These are phyloP conservation scores for Climacium dendroides DNA, from an alignment of 225 moss, liverwort and hornwort species.

Conservation along the genomic window DNA sequence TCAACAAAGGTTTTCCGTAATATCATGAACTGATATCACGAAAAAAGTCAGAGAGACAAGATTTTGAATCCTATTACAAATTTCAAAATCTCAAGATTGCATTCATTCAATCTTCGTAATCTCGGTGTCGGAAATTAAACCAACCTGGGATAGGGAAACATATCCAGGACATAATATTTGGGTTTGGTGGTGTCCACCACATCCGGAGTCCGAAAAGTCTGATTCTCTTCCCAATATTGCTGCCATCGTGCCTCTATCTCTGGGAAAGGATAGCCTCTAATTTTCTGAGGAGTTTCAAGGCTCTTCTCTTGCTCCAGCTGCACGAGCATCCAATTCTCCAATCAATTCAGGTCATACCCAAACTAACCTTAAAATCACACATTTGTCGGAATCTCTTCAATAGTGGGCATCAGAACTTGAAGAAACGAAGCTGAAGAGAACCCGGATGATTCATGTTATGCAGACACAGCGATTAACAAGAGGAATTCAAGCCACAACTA, in stretches of 20 bases:
- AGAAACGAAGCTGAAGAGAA: neutral
- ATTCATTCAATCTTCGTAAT: neutral
- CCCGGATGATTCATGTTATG: neutral
- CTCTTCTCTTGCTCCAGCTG: conserved; percentile 16
- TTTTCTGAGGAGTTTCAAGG: conserved; percentile 24
- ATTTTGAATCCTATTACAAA: neutral
- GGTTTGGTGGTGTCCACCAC: conserved; percentile 71
- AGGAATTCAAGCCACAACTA: neutral
- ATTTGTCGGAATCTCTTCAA: neutral
- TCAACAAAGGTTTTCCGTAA: neutral
- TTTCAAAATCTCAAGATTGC: neutral
- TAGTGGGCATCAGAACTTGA: neutral
- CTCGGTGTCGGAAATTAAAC: neutral
- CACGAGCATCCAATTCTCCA: neutral
- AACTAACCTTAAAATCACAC: neutral
- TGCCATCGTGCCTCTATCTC: conserved; percentile 89
- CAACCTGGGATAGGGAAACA: conserved; percentile 97
- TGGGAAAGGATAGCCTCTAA: conserved; percentile 63
- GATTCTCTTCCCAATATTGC: conserved; percentile 78
- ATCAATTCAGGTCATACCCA: neutral
- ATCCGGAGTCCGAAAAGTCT: conserved; percentile 79
- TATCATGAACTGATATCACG: neutral
- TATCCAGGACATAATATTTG: conserved; percentile 83
- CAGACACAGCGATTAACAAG: neutral
- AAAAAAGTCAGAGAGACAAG: neutral